Percentiles rank a stretch among this genome's conserved stretches.
These are phyloP conservation scores for Cornus florida DNA, from an alignment of 148 eudicot species.

Conservation along the genomic window DNA sequence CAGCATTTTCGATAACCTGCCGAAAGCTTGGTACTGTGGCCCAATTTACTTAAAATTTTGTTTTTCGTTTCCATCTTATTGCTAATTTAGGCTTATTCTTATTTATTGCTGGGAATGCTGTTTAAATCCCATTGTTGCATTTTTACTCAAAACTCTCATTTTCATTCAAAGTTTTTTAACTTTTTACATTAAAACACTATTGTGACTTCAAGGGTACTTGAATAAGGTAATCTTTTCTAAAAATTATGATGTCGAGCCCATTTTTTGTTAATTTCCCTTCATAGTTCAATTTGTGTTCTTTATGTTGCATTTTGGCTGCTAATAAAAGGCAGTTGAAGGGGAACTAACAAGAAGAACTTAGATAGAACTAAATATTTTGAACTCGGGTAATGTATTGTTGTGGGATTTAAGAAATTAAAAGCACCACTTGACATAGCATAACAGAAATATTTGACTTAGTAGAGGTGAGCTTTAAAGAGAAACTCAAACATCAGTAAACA, in stretches of 20 bases:
- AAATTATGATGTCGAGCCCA: too few relatives aligned
- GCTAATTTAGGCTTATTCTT: background rate
- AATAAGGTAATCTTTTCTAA: too few relatives aligned
- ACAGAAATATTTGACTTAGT: background rate
- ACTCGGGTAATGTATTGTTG: background rate
- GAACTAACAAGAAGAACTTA: too few relatives aligned
- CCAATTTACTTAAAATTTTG: background rate
- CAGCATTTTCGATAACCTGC: conserved; percentile 64
- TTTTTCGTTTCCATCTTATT: background rate
- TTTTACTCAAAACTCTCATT: too few relatives aligned
- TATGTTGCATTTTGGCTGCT: too few relatives aligned
- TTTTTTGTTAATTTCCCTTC: too few relatives aligned
- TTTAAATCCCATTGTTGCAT: too few relatives aligned
- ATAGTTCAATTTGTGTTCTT: background rate
- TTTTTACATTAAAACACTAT: too few relatives aligned
- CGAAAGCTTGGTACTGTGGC: conserved; percentile 75
- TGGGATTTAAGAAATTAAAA: background rate
- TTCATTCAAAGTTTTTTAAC: too few relatives aligned
- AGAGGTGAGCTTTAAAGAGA: background rate
- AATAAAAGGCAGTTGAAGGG: background rate
- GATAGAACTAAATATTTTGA: background rate
- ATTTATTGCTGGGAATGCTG: background rate
- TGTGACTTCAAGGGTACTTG: too few relatives aligned
- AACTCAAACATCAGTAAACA: too few relatives aligned
- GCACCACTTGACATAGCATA: too few relatives aligned